Conservation (phyloP, 2,329 filamentous ascomycete species). For the Aspergillus carbonarius region DNA sequence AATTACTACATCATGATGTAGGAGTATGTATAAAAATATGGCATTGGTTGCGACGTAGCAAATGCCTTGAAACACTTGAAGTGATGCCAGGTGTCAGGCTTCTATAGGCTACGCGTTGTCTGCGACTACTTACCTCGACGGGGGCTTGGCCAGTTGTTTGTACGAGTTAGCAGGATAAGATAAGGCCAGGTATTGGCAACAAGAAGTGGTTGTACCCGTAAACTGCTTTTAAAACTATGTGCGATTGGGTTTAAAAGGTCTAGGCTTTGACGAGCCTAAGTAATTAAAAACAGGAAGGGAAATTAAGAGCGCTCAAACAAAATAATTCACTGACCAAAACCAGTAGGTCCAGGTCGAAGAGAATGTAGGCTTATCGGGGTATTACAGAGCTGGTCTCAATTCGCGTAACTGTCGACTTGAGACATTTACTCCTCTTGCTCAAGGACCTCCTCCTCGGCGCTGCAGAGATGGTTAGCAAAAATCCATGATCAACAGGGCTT, state of each 20-base stretch:
- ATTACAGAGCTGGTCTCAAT: conserved; percentile 39
- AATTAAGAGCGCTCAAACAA: conserved; percentile 41
- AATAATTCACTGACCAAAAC: conserved; percentile 29
- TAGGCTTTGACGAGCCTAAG: conserved; percentile 23
- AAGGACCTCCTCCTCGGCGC: conserved; percentile 73
- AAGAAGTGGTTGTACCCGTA: conserved; percentile 6
- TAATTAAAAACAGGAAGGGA: conserved; percentile 37
- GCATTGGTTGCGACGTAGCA: too few relatives aligned
- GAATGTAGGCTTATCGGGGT: conserved; percentile 38
- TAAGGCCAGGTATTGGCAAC: too few relatives aligned
- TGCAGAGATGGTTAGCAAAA: conserved; percentile 23
- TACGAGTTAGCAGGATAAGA: neutral
- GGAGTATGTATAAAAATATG: too few relatives aligned
- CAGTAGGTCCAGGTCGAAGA: conserved; percentile 22
- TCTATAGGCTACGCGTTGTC: too few relatives aligned
- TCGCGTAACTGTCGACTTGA: conserved; percentile 15
- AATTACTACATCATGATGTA: too few relatives aligned
- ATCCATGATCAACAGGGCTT: neutral
- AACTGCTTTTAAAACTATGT: conserved; percentile 36
- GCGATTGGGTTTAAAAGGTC: conserved; percentile 28
- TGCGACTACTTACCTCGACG: neutral
- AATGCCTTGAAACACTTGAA: neutral
- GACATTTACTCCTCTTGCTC: conserved; percentile 68
- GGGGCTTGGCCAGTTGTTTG: neutral
- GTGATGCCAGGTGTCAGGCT: neutral